phyloP scores from a whole-genome alignment of 805 yeast species.

The Saturnispora saitoi region DNA sequence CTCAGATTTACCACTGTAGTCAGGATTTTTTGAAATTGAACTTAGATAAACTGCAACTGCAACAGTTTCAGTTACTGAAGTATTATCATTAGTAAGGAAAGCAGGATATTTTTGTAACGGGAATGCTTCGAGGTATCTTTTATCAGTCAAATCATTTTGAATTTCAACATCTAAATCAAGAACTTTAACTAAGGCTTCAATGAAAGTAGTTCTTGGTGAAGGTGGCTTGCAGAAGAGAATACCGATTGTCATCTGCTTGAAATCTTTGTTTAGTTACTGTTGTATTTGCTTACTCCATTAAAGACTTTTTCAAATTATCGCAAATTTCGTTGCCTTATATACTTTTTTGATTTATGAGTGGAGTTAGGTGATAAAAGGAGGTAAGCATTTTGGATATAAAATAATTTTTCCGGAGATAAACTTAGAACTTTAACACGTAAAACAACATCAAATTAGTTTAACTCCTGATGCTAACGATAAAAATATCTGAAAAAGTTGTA shows the following conservation, averaged over 20 bases:
- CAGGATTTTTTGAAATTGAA: slow-evolving; percentile 32
- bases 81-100: slow-evolving; percentile 54
- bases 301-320: no score
- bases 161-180: slow-evolving; percentile 45
- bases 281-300: no score
- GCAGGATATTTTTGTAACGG: slow-evolving; percentile 59
- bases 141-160: slow-evolving; percentile 31
- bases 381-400: neutral
- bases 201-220: slow-evolving; percentile 28
- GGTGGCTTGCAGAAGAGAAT: slow-evolving; percentile 9
- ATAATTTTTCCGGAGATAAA: no score
- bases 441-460: no score
- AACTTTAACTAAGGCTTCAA: slow-evolving; percentile 43
- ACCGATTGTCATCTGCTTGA: slow-evolving; percentile 17
- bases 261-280: neutral
- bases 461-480: neutral
- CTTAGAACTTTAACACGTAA: no score
- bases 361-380: neutral
- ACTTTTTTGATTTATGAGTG: neutral
- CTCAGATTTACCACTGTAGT: slow-evolving; percentile 45
- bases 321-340: neutral
- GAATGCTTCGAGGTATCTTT: slow-evolving; percentile 41
- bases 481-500: no score
- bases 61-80: slow-evolving; percentile 54
- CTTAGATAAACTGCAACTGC: slow-evolving; percentile 45